These are phyloP conservation scores for Hyphodiscus hymeniophilus DNA, from an alignment of 495 filamentous ascomycete species.

Conservation along the genomic window DNA sequence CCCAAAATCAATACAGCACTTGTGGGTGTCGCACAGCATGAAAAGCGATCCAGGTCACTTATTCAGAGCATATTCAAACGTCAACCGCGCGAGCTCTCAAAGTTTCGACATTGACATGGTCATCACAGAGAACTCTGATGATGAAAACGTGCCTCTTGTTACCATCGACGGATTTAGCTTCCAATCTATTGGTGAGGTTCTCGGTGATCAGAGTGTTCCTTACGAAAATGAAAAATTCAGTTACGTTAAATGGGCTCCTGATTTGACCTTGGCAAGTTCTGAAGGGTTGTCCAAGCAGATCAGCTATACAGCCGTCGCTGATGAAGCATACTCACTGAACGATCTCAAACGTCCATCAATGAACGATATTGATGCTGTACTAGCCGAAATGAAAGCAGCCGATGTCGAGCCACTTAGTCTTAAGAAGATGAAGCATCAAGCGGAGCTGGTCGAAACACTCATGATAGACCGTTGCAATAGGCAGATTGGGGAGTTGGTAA, in stretches of 20 bases:
- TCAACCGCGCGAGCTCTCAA: neutral
- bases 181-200: neutral
- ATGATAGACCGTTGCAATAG: neutral
- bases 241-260: neutral
- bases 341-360: neutral
- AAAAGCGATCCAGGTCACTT: neutral
- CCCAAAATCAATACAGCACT: constrained; percentile 1
- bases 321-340: neutral
- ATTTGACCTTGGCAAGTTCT: neutral
- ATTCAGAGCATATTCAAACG: neutral
- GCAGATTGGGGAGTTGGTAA: neutral
- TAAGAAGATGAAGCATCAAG: neutral
- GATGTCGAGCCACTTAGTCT: neutral
- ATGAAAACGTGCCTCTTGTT: neutral
- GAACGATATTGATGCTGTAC: neutral
- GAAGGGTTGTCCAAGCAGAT: neutral
- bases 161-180: neutral
- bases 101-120: constrained; percentile 2
- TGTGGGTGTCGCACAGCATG: constrained; percentile 1
- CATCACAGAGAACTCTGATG: too few relatives aligned
- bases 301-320: neutral
- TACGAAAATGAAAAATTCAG: neutral
- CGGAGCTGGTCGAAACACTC: neutral
- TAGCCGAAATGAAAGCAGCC: neutral
- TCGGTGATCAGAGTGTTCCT: neutral